Evolutionary conservation across 352 stramenopile genomes (phyloP), one percentile per base, ranked within the genome.

Genomic region (Elongisporangium anandrum): DNA sequence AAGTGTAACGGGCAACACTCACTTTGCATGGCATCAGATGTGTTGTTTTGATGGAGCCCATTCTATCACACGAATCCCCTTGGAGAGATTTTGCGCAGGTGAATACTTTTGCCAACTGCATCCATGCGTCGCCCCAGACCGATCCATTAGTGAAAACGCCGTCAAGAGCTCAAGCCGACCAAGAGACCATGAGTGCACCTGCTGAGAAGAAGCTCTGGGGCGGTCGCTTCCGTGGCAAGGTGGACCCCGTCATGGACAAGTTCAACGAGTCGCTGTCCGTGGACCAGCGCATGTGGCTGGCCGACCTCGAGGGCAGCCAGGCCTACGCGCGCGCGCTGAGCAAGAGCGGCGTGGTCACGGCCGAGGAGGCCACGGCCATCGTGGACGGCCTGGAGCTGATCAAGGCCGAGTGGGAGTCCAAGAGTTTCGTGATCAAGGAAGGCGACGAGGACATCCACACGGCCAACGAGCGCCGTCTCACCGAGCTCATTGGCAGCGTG

Each of bases 401-500:
- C 45, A 67, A 88, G 41, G 66, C 70, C 24, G 96, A 99, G 79
- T 99, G 96, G 96, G 70, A 59, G 21, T 54, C 53, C 20, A 77
- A 79, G 45, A 70, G 56, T 21, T 98, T 98, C 64, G 73, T 91
- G 59, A 65, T 96, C 16, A 96, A 98, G 63, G 70, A 92, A 10
- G 92, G 94, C 49, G 97, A 99, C 73, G 97, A 99, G 75, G 97
- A 99, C 77, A 99, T 99, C 69, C 97, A 99, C 79, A 99, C 97
- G 50, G 97, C 97, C 50, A 99, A 99, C 71, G 97, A 99, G 73
- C 92, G 97, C 55, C 90, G 97, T 8, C 82, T 99, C 15, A 99
- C 96, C 0, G 97, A 99, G 81, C 77, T 99, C 53, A 91, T 99
- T 56, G 97, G 97, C 50, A 74, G 83, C n/a, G 85, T 97, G 34